phyloP scores from a whole-genome alignment of 2,329 filamentous ascomycete genomes.

The Alternaria triticimaculans region DNA sequence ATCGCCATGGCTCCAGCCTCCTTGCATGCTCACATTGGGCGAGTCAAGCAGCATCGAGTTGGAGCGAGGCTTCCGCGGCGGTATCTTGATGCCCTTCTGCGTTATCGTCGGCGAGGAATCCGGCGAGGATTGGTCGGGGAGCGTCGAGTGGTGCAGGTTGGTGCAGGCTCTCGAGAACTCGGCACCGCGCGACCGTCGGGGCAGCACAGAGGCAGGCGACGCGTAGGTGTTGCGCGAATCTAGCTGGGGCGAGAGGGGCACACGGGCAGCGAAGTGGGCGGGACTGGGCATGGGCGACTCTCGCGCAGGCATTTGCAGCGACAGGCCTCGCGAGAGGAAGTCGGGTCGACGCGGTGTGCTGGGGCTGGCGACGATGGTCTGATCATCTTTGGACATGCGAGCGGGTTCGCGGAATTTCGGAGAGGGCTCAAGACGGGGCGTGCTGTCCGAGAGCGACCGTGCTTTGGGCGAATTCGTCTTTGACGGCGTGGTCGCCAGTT shows the following conservation, averaged over 20 bases:
- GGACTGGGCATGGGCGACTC: slow-evolving; percentile 55
- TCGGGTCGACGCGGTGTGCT: slow-evolving; percentile 74
- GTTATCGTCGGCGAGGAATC: slow-evolving; percentile 89
- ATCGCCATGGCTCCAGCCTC: slow-evolving; percentile 68
- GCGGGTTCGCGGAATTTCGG: slow-evolving; percentile 53
- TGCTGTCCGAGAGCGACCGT: slow-evolving; percentile 55
- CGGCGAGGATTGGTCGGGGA: slow-evolving; percentile 85
- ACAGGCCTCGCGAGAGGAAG: slow-evolving; percentile 68
- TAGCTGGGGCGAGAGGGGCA: slow-evolving; percentile 82
- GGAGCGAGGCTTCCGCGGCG: slow-evolving; percentile 57
- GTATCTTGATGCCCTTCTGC: slow-evolving; percentile 69
- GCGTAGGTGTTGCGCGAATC: slow-evolving; percentile 81
- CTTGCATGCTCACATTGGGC: slow-evolving; percentile 63
- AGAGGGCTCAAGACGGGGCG: slow-evolving; percentile 53
- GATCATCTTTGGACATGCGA: slow-evolving; percentile 54
- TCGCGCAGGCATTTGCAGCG: slow-evolving; percentile 71
- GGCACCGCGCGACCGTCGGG: slow-evolving; percentile 84
- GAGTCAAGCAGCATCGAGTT: slow-evolving; percentile 63
- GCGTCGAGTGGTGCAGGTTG: slow-evolving; percentile 91
- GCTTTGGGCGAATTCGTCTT: slow-evolving; percentile 49
- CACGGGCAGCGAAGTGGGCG: slow-evolving; percentile 62
- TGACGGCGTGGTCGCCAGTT: slow-evolving; percentile 39
- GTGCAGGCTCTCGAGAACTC: slow-evolving; percentile 95
- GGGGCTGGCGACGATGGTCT: slow-evolving; percentile 50
- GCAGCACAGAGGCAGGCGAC: slow-evolving; percentile 85